Percentiles rank a stretch among this genome's conserved stretches.
Conservation (phyloP, 2,329 filamentous ascomycete species). For the Fusarium haematococcum region DNA sequence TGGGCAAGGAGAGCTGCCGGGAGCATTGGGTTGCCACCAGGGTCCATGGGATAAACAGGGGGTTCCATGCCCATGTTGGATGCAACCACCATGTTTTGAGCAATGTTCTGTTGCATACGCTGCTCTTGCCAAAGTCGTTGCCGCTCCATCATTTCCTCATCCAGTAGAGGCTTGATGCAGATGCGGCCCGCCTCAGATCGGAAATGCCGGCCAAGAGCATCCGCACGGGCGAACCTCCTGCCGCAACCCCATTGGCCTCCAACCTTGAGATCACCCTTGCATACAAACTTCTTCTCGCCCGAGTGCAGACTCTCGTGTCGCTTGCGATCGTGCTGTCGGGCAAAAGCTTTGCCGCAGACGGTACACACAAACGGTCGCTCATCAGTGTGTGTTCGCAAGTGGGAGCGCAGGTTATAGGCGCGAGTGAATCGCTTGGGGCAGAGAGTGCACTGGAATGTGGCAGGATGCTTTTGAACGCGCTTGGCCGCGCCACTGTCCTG, state of each 20-base stretch:
- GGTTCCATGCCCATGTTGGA: slow-evolving; percentile 69
- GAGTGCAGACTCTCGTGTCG: slow-evolving; percentile 96
- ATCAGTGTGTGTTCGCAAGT: slow-evolving; percentile 95
- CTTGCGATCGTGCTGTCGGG: slow-evolving; percentile 96
- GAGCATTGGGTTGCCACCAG: slow-evolving; percentile 72
- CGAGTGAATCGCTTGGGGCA: slow-evolving; percentile 97
- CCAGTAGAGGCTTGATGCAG: slow-evolving; percentile 96
- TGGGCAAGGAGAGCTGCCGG: slow-evolving; percentile 90
- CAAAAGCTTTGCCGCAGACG: slow-evolving; percentile 96
- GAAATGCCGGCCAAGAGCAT: slow-evolving; percentile 95
- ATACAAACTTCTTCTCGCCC: slow-evolving; percentile 98
- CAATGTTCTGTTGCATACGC: slow-evolving; percentile 73
- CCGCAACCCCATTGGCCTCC: slow-evolving; percentile 93
- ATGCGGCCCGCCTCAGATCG: slow-evolving; percentile 94
- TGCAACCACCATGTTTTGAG: slow-evolving; percentile 68
- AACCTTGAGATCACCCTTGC: slow-evolving; percentile 88
- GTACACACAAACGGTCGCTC: slow-evolving; percentile 98
- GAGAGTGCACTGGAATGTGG: slow-evolving; percentile 93
- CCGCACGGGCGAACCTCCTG: slow-evolving; percentile 91
- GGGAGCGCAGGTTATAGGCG: slow-evolving; percentile 95
- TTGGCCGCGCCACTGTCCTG: slow-evolving; percentile 73
- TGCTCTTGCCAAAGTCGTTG: slow-evolving; percentile 82
- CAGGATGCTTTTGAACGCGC: slow-evolving; percentile 96
- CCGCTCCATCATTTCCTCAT: slow-evolving; percentile 89
- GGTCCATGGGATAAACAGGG: slow-evolving; percentile 66